Evolutionary conservation across 2,329 filamentous ascomycete genomes (phyloP), one percentile per base, ranked within the genome.

Genomic region (Clonostachys solani): DNA sequence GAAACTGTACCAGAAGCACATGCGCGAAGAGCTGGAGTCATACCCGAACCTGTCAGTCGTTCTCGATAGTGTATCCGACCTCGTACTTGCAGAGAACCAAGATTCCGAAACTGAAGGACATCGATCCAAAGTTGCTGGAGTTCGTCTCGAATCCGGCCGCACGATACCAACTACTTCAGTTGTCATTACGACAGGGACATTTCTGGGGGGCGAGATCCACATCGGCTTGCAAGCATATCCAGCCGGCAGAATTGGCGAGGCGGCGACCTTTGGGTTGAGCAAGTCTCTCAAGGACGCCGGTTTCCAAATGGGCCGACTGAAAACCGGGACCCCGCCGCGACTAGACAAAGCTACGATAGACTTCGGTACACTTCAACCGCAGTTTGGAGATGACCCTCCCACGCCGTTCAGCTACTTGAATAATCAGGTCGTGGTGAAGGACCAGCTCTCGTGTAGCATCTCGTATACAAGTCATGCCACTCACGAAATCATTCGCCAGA

Each of bases 111-210:
- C 15, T 10, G 36, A 18, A 38, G 36, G 36, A 38, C 62, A 60
- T 8, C 49, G 58, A 5, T 86, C 85, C 45, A 88, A 79, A 61
- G 95, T 96, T 50, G 85, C 84, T 2, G 94, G 94, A 1, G 86
- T 99, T 12, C 77, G 88, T 49, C 73, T 99, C 34, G 92, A 96
- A 63, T 89, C 88, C 42, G 94, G 94, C 33, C 86, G 95, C 62
- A 73, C 95, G 15, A 80, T 99, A 53, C 79, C 84, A 2, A 89
- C 92, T 1, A 82, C 78, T 42, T 84, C 86, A 51, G 92, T 97
- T 35, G 81, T 99, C 19, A 96, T 99, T 56, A 97, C 94, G 0
- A 99, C 94, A 0, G 94, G 94, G 1, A 99, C 94, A 0, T 99
- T 99, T 60, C 69, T 99, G 6, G 87, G 92, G 12, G 94, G 92